Evolutionary conservation across 73 alveolate species (phyloP).

Genomic region (Paramecium primaurelia): DNA sequence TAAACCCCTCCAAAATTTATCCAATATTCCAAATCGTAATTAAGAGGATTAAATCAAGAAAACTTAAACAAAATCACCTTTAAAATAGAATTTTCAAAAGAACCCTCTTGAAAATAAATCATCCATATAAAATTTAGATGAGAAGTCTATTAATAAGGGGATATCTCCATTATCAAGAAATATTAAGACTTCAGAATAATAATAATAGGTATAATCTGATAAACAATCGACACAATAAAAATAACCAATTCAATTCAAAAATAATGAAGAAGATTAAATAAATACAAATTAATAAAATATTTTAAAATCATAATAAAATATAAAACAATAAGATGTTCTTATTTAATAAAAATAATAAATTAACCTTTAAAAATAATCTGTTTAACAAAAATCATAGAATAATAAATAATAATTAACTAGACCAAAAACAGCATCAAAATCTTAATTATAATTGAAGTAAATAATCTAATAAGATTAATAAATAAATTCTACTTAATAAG

Average conservation of each 20-base stretch:
- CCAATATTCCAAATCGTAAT: not conserved
- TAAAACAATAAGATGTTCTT: not conserved
- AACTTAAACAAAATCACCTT: not conserved
- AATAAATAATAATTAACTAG: not conserved
- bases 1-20: constrained; percentile 23
- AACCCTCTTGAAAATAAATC: not conserved
- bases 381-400: not conserved
- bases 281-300: not conserved
- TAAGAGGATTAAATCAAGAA: not conserved
- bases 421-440: not conserved
- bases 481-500: not conserved
- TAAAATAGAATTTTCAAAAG: not conserved
- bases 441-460: not conserved
- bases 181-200: not conserved
- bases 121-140: not conserved
- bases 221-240: not conserved
- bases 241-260: not conserved
- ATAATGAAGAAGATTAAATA: not conserved
- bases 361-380: not conserved
- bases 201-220: not conserved
- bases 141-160: not conserved
- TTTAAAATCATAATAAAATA: not conserved
- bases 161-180: not conserved
- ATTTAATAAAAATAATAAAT: not conserved
- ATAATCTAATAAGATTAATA: not conserved